Evolutionary conservation across 805 yeast species (phyloP).

Genomic region (Ogataea populi-albae): DNA sequence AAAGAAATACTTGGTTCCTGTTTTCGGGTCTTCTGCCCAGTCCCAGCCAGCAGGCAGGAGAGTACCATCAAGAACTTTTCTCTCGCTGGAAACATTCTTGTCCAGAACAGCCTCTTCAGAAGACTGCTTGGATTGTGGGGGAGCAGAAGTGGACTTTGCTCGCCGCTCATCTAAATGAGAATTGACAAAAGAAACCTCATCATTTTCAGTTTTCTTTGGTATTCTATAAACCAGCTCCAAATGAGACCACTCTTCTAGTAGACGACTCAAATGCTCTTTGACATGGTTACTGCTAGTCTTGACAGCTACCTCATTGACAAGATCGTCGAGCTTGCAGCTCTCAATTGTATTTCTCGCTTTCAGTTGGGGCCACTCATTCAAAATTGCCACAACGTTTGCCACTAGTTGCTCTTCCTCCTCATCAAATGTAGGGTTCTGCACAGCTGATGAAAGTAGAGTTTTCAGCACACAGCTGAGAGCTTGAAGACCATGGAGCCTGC

Average conservation of each 20-base stretch:
- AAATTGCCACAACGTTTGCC: conserved; percentile 50
- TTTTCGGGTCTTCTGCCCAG: conserved; percentile 45
- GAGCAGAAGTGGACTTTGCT: conserved; percentile 10
- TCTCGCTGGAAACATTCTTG: too few relatives aligned
- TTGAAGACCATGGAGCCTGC: conserved; percentile 83
- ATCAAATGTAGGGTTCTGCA: conserved; percentile 9
- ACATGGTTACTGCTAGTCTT: conserved; percentile 28
- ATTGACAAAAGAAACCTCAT: conserved; percentile 2
- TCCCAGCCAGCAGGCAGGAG: conserved; percentile 67
- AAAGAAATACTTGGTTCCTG: conserved; percentile 51
- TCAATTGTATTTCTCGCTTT: conserved; percentile 71
- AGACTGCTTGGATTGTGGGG: conserved; percentile 5
- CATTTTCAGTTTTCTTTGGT: conserved; percentile 52
- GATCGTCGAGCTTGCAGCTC: conserved; percentile 67
- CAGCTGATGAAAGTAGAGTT: conserved; percentile 22
- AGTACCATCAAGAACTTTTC: conserved; percentile 24
- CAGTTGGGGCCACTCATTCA: conserved; percentile 64
- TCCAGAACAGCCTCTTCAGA: conserved; percentile 1
- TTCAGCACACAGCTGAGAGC: conserved; percentile 63
- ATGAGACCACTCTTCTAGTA: conserved; percentile 67
- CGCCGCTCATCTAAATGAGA: conserved; percentile 25
- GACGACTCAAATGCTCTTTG: conserved; percentile 36
- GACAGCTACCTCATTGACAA: conserved; percentile 44
- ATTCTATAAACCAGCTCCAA: conserved; percentile 83
- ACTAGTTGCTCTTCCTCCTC: conserved; percentile 41